Conservation (phyloP, 2,329 filamentous ascomycete genomes). For the Fusarium guadeloupense region DNA sequence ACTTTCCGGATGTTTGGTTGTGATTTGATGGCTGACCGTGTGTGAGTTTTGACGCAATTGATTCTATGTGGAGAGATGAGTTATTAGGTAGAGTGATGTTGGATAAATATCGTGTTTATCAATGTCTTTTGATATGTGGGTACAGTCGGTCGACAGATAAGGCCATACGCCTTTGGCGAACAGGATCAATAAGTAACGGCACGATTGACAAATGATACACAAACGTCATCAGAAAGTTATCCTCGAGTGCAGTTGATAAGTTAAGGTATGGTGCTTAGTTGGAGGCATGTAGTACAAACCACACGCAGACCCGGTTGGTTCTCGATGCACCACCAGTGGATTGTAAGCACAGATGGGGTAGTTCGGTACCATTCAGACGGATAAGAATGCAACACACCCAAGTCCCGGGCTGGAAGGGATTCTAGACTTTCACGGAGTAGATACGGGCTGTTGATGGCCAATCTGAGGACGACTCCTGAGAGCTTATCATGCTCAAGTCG, state of each 20-base stretch:
- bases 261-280: background rate
- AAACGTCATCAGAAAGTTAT: background rate
- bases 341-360: constrained; percentile 23
- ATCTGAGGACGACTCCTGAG: constrained; percentile 18
- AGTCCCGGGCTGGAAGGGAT: constrained; percentile 4
- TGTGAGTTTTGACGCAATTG: background rate
- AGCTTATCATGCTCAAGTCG: constrained; percentile 26
- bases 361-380: constrained; percentile 11
- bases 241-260: background rate
- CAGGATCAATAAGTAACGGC: background rate
- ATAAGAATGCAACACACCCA: constrained; percentile 11
- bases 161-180: no score
- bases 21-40: background rate
- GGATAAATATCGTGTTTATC: background rate
- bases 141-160: no score
- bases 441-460: constrained; percentile 9
- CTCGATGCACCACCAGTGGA: constrained; percentile 1
- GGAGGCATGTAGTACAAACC: background rate
- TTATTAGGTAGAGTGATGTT: background rate
- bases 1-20: background rate
- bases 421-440: constrained; percentile 7
- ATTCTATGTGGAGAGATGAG: background rate
- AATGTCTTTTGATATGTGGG: no score
- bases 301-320: background rate
- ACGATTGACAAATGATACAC: background rate